Evolutionary conservation across 176 grass and related monocot genomes (phyloP).

Genomic region (Bromus sterilis): DNA sequence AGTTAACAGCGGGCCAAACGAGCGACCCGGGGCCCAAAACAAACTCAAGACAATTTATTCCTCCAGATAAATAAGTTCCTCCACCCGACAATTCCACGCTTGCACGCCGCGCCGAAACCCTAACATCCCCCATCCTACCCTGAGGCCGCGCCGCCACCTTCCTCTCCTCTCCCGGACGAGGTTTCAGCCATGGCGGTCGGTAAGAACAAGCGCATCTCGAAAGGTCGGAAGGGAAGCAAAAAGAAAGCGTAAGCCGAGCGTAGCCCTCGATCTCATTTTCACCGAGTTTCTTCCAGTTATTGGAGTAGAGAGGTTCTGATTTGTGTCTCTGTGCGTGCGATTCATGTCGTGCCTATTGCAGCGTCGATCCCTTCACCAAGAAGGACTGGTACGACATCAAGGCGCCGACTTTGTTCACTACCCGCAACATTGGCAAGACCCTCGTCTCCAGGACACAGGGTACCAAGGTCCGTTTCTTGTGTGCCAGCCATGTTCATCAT

Average conservation of each 20-base stretch:
- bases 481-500: not conserved
- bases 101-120: not conserved
- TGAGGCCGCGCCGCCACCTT: not conserved
- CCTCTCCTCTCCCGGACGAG: not conserved
- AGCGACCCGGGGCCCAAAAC: too few species aligned
- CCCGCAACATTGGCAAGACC: constrained; percentile 68
- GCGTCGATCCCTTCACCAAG: constrained; percentile 72
- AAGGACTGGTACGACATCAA: constrained; percentile 94
- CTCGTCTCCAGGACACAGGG: constrained; percentile 91
- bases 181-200: constrained; percentile 39
- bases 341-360: not conserved
- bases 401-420: constrained; percentile 55
- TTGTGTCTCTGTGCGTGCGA: not conserved
- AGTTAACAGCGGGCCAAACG: too few species aligned
- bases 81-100: not conserved
- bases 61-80: not conserved
- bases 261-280: not conserved
- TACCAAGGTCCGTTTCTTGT: constrained; percentile 43
- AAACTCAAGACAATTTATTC: too few species aligned
- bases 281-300: not conserved
- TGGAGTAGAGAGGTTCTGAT: not conserved
- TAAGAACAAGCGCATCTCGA: constrained; percentile 88
- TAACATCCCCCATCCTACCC: not conserved
- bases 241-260: constrained; percentile 57
- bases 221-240: constrained; percentile 75